Percentiles rank a stretch among this genome's conserved stretches.
These are phyloP conservation scores for Gossypium longicalyx DNA, from an alignment of 345 rosid species.

Conservation along the genomic window DNA sequence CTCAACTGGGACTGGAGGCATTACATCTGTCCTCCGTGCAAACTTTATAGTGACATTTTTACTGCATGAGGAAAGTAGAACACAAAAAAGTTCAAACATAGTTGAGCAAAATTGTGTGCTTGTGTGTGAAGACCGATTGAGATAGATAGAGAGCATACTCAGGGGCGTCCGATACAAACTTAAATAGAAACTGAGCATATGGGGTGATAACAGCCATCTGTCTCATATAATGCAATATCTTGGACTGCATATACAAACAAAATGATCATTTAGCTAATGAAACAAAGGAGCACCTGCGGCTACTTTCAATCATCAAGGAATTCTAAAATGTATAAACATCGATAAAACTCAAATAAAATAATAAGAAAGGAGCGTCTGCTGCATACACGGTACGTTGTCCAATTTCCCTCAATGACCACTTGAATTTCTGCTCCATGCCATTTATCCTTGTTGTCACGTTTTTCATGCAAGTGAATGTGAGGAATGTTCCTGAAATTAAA, in stretches of 20 bases:
- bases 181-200: slow-evolving; percentile 82
- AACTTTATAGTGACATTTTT: slow-evolving; percentile 80
- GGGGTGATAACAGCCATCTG: slow-evolving; percentile 99
- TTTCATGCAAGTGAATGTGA: slow-evolving; percentile 84
- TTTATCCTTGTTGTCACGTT: slow-evolving; percentile 52
- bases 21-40: slow-evolving; percentile 85
- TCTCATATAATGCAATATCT: slow-evolving; percentile 96
- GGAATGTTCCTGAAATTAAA: slow-evolving; percentile 76
- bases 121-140: background rate
- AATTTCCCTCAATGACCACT: slow-evolving; percentile 94
- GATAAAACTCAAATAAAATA: slow-evolving; percentile 9
- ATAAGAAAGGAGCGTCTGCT: background rate
- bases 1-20: slow-evolving; percentile 94
- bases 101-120: background rate
- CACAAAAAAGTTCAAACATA: slow-evolving; percentile 6
- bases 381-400: slow-evolving; percentile 94
- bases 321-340: slow-evolving; percentile 5
- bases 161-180: slow-evolving; percentile 64
- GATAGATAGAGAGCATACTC: slow-evolving; percentile 56
- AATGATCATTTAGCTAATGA: slow-evolving; percentile 11
- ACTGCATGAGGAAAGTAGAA: slow-evolving; percentile 32
- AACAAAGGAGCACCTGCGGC: background rate
- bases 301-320: background rate
- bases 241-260: slow-evolving; percentile 57
- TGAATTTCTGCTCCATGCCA: slow-evolving; percentile 97